These are phyloP conservation scores for Auriculariales sp. DNA, from an alignment of 768 basidiomycete genomes.

Conservation along the genomic window DNA sequence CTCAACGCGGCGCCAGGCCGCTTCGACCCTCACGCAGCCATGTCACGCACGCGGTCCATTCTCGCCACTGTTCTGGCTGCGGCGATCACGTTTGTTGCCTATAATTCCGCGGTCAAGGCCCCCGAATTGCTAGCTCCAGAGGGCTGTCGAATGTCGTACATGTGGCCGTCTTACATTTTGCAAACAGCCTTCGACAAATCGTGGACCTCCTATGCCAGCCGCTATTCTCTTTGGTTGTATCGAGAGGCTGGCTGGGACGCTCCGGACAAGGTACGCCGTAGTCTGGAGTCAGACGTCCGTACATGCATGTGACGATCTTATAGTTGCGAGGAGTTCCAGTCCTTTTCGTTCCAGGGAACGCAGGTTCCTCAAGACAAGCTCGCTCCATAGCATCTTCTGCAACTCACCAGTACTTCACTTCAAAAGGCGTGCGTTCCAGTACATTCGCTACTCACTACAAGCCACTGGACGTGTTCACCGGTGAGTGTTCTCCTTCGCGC, in stretches of 20 bases:
- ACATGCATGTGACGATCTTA: constrained; percentile 1
- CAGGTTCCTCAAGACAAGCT: constrained; percentile 86
- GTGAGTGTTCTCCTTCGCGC: constrained; percentile 24
- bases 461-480: constrained; percentile 74
- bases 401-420: constrained; percentile 58
- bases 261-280: constrained; percentile 30
- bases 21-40: background rate
- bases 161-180: constrained; percentile 80
- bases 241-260: constrained; percentile 77
- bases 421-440: constrained; percentile 38
- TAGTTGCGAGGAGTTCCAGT: constrained; percentile 56
- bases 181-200: constrained; percentile 50
- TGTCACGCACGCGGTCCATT: background rate
- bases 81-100: constrained; percentile 9
- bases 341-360: constrained; percentile 93
- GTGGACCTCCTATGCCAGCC: constrained; percentile 55
- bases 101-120: constrained; percentile 29
- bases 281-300: background rate
- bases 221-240: constrained; percentile 85
- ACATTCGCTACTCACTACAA: constrained; percentile 37
- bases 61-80: background rate
- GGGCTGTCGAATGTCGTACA: constrained; percentile 94
- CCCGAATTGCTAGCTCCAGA: constrained; percentile 53
- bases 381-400: constrained; percentile 92
- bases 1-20: background rate